Evolutionary conservation across 345 rosid species (phyloP).

Genomic region (Garcia nutans): DNA sequence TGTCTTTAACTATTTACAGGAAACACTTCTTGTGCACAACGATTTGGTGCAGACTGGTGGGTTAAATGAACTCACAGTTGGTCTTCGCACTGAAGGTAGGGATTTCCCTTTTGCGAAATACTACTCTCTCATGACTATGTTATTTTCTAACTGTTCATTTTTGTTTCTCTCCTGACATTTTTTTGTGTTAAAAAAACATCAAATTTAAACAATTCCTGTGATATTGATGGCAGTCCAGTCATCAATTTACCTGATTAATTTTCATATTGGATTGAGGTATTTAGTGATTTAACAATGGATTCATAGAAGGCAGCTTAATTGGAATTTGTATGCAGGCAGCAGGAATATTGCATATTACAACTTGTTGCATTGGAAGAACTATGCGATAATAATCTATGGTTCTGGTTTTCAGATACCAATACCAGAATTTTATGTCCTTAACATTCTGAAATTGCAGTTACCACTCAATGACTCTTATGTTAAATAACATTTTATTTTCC

Average conservation of each 20-base stretch:
- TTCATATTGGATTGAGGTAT: neutral
- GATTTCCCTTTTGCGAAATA: neutral
- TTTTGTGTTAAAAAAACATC: neutral
- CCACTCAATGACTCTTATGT: neutral
- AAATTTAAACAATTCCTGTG: neutral
- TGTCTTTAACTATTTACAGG: conserved; percentile 44
- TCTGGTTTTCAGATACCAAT: neutral
- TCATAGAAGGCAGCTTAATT: neutral
- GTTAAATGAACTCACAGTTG: conserved; percentile 55
- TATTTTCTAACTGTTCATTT: no score
- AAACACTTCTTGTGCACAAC: conserved; percentile 93
- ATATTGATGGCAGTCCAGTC: neutral
- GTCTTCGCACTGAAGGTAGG: conserved; percentile 65
- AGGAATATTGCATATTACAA: neutral
- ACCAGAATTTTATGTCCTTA: neutral
- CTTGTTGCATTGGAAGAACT: neutral
- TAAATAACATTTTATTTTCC: neutral
- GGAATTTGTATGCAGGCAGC: neutral
- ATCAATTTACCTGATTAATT: neutral
- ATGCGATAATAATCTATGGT: neutral
- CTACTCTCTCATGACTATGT: neutral
- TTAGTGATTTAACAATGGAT: neutral
- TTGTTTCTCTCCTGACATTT: neutral
- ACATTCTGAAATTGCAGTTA: neutral
- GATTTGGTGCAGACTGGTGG: conserved; percentile 63